Percentiles rank a stretch among this genome's conserved stretches.
phyloP scores from a whole-genome alignment of 768 basidiomycete genomes.

The Dentipellis fragilis region DNA sequence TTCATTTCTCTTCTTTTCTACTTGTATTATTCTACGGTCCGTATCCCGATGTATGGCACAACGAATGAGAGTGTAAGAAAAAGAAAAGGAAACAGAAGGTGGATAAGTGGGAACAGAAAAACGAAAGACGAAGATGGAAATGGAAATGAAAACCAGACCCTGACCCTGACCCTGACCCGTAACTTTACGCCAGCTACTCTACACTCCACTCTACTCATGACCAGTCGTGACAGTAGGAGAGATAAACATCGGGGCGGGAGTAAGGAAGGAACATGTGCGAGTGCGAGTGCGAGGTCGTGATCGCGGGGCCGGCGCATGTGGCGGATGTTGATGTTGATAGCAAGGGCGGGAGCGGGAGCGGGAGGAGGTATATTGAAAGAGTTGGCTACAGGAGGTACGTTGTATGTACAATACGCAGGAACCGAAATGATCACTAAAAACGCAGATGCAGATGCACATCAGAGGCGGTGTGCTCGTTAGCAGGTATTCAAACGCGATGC shows the following conservation, averaged over 20 bases:
- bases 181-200: too few species aligned
- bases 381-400: slow-evolving; percentile 14
- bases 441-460: background rate
- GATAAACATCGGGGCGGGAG: too few species aligned
- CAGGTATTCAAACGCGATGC: background rate
- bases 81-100: background rate
- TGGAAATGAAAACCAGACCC: background rate
- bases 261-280: too few species aligned
- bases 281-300: too few species aligned
- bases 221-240: too few species aligned
- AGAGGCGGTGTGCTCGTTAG: background rate
- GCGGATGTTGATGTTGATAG: too few species aligned
- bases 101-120: background rate
- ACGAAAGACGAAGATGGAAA: background rate
- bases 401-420: slow-evolving; percentile 16
- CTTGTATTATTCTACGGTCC: background rate
- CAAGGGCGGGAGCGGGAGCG: background rate
- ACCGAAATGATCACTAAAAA: slow-evolving; percentile 8
- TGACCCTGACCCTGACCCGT: too few species aligned
- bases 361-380: slow-evolving; percentile 14
- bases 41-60: background rate
- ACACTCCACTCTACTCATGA: too few species aligned
- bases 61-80: background rate
- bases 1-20: background rate
- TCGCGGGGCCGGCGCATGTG: too few species aligned